Base-by-base conservation (phyloP, 805 yeast species). In the Scheffersomyces stipitis region DNA sequence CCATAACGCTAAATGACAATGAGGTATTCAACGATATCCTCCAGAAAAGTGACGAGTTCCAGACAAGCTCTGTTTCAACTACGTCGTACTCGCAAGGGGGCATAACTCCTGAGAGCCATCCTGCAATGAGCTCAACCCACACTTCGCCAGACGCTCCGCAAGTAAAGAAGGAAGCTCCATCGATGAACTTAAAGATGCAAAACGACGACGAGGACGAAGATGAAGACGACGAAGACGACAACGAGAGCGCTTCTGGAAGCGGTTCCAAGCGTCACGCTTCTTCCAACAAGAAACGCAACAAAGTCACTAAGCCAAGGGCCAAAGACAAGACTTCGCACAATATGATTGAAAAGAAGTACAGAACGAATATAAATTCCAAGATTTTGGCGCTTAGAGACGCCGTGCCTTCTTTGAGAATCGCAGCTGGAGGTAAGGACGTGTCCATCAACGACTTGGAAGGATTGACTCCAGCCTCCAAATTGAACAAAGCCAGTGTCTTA, bases 281-380 rank as follows among this genome's bases (percentile, higher is more conserved):
- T 12, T 32, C 36, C 10, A 18, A 28, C 30, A 38, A 34, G 18
- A 30, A 43, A 35, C 18, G 33, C 15, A 30, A 35, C 27, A 60
- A 56, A 40, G 56, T 67, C 14, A 35, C 64, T 4, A 78, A 76
- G 46, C 75, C 78, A 4, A 70, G 64, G 42, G 69, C 68, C 40
- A 80, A 78, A 56, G 76, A 74, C 37, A 75, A 82, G 59, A 69
- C 81, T 1, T 75, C 86, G 5, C 95, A 86, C 61, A 86, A 85
- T 52, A 78, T 83, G 70, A 81, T 86, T 47, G 95, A 86, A 55
- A 85, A 85, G 62, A 81, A 83, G 52, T 86, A 86, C 60, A 62
- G 95, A 48, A 81, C 86, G 15, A 85, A 86, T 52, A 83, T 86
- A 46, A 86, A 84, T 51, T 69, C 82, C 36, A 83, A 81, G 56